A percentile compares a stretch with the other conserved stretches of the same genome.
Evolutionary conservation across 257 asterid species (phyloP).

Genomic region (Verbena officinalis): DNA sequence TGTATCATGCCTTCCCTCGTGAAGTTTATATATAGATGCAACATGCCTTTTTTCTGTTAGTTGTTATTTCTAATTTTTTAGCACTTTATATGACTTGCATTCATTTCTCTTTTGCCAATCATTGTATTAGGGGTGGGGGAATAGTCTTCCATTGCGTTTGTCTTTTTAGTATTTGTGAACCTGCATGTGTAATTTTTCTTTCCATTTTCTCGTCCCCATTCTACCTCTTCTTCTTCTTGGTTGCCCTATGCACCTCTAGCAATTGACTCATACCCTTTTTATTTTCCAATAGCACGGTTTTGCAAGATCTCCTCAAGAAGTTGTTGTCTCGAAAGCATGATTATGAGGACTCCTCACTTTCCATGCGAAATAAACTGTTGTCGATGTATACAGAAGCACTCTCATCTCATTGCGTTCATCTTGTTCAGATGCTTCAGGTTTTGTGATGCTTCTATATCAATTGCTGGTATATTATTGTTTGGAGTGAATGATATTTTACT

Average conservation of each 20-base stretch:
- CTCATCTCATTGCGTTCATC: conserved; percentile 75
- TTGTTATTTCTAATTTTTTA: conserved; percentile 14
- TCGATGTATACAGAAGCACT: conserved; percentile 68
- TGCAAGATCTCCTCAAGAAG: conserved; percentile 79
- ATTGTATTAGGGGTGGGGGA: conserved; percentile 5
- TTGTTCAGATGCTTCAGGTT: conserved; percentile 93
- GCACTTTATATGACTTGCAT: background rate
- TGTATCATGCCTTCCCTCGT: background rate
- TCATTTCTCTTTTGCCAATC: background rate
- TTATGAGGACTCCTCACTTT: conserved; percentile 65
- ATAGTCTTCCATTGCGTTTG: background rate
- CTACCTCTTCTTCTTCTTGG: background rate
- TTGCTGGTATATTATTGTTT: conserved; percentile 33
- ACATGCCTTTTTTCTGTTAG: background rate
- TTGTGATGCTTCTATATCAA: conserved; percentile 42
- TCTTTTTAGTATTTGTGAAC: conserved; percentile 11
- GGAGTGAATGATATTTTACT: conserved; percentile 25
- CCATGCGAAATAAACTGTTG: conserved; percentile 62
- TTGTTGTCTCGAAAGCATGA: conserved; percentile 54
- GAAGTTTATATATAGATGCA: background rate
- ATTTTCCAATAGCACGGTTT: conserved; percentile 57
- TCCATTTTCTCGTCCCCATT: background rate
- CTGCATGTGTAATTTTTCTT: conserved; percentile 1
- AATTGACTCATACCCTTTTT: conserved; percentile 29
- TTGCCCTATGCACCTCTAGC: conserved; percentile 10